Evolutionary conservation across 2,329 filamentous ascomycete genomes (phyloP).

Genomic region (Fusarium albosuccineum): DNA sequence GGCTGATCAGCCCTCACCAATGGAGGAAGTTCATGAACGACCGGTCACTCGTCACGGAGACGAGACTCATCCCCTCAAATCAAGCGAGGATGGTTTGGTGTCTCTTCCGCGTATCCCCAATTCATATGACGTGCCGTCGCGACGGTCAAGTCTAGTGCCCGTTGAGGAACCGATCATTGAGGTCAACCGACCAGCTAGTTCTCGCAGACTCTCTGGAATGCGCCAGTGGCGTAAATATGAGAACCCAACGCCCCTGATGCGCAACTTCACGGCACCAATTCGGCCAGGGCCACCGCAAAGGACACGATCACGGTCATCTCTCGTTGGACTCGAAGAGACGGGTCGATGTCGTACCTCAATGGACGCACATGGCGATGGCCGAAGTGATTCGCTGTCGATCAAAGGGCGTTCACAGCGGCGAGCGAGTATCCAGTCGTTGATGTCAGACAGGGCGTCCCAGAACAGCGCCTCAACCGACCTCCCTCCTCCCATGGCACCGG

Average conservation of each 20-base stretch:
- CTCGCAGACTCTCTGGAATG: constrained; percentile 50
- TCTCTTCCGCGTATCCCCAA: constrained; percentile 30
- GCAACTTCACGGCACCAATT: constrained; percentile 29
- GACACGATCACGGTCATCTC: constrained; percentile 38
- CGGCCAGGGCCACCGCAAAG: constrained; percentile 33
- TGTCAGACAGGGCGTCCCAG: constrained; percentile 44
- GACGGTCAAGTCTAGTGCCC: constrained; percentile 43
- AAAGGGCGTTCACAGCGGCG: constrained; percentile 44
- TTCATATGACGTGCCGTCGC: constrained; percentile 33
- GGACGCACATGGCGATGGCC: constrained; percentile 45
- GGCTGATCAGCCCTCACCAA: constrained; percentile 63
- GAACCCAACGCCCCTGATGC: constrained; percentile 21
- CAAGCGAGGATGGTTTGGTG: constrained; percentile 28
- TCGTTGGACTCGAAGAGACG: constrained; percentile 32
- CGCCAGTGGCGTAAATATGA: constrained; percentile 48
- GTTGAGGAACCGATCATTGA: constrained; percentile 33
- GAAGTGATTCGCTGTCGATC: constrained; percentile 38
- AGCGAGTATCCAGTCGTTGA: constrained; percentile 47
- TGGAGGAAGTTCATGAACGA: constrained; percentile 46
- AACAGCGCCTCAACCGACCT: constrained; percentile 43
- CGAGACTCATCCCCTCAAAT: constrained; percentile 29
- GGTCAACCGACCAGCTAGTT: constrained; percentile 35
- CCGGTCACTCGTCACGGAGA: constrained; percentile 49
- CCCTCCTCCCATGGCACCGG: constrained; percentile 39
- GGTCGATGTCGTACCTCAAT: constrained; percentile 51